Conservation (phyloP, 495 filamentous ascomycete genomes). For the Podospora bellae-mahoneyi region DNA sequence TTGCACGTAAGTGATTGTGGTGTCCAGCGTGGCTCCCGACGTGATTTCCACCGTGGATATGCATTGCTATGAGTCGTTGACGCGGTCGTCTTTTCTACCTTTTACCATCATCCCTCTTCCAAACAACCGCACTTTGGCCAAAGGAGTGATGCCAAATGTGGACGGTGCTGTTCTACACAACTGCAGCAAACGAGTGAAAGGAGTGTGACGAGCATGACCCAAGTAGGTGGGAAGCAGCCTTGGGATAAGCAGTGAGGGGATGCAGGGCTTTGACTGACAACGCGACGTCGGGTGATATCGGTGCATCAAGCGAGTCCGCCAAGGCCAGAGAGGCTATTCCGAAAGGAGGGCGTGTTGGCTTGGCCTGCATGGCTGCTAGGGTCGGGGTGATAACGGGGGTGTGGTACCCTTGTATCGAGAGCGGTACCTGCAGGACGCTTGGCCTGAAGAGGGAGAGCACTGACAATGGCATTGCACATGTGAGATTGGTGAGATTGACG, state of each 20-base stretch:
- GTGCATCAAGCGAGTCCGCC: background rate
- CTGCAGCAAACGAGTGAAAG: background rate
- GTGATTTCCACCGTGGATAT: background rate
- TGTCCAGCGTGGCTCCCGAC: background rate
- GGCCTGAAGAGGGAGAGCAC: background rate
- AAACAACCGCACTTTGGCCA: background rate
- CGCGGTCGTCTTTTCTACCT: background rate
- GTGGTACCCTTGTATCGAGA: background rate
- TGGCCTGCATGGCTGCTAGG: constrained; percentile 1
- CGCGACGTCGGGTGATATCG: constrained; percentile 3
- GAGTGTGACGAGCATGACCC: background rate
- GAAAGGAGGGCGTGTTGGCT: background rate
- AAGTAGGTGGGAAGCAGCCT: background rate
- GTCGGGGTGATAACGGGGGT: constrained; percentile 3
- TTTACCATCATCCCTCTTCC: background rate
- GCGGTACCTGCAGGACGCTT: constrained; percentile 9
- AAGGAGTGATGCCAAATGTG: constrained; percentile 1
- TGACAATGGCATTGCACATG: background rate
- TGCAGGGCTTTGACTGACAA: background rate
- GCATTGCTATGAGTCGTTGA: background rate
- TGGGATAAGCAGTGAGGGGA: background rate
- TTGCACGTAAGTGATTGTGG: background rate
- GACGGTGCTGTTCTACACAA: background rate
- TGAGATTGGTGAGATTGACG: constrained; percentile 9
- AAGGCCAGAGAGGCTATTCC: background rate